Base-by-base conservation (phyloP, 805 yeast species). In the Kluyveromyces lactis region DNA sequence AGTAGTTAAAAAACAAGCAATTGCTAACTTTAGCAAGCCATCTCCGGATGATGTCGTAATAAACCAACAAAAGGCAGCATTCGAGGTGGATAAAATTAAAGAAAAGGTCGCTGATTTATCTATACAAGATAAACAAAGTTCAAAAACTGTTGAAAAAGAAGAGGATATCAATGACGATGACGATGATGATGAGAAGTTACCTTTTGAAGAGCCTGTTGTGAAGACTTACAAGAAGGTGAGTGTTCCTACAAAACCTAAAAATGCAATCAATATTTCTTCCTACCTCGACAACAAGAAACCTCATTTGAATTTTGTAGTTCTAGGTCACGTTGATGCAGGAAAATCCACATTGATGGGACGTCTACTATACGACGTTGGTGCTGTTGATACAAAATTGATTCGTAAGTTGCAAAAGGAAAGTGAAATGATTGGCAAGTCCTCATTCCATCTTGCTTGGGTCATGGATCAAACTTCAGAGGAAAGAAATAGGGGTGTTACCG, bases 241-340 rank as follows among this genome's bases (percentile, higher is more conserved):
- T 0, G 51, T 45, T 18, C 57, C 58, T 13, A 55, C 58, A n/a
- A 56, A 55, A 39, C 64, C 59, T 35, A 53, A 51, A 36, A 48
- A 52, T 19, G 56, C 61, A 52, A 82, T 81, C 29, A 75, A 74
- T 49, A 73, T 87, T 40, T 80, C 85, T 46, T 75, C 73, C 39
- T 96, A 89, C 52, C 58, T 90, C 74, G 81, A 80, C 53, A 90
- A 90, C 42, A 85, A 86, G 47, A 90, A 89, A 63, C 97, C 92
- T 58, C 98, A 92, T 66, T 74, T 92, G 62, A 87, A 96, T 31
- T 83, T 92, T 56, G 89, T 94, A 49, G 94, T 92, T 66, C 83
- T 92, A 87, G 99, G 99, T 48, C 99, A 92, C 64, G 98, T 92
- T 47, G 98, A 92, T 71, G 97, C 98, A 13, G 98, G 99, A 55